Evolutionary conservation across 106 monocot genomes (phyloP).

Genomic region (Dioscorea alata): DNA sequence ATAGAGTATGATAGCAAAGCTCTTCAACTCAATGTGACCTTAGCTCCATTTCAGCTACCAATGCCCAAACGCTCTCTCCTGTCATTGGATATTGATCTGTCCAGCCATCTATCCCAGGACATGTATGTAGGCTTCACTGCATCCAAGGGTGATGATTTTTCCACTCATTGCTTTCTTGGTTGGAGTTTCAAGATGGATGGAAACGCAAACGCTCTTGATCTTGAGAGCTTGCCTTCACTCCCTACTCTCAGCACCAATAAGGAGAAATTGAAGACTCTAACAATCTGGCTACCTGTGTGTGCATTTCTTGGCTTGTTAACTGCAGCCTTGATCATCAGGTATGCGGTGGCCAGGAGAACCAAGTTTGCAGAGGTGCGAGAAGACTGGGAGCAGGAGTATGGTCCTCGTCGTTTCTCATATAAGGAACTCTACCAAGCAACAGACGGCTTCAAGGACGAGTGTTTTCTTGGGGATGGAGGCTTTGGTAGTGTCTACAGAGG

Average conservation of each 20-base stretch:
- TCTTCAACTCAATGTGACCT: slow-evolving; percentile 13
- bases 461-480: background rate
- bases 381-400: slow-evolving; percentile 6
- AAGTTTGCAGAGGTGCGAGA: slow-evolving; percentile 14
- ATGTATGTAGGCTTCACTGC: slow-evolving; percentile 31
- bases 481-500: slow-evolving; percentile 7
- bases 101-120: slow-evolving; percentile 3
- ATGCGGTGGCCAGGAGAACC: background rate
- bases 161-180: slow-evolving; percentile 16
- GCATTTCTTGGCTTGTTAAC: background rate
- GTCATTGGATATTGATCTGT: slow-evolving; percentile 12
- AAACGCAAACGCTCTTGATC: background rate
- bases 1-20: slow-evolving; percentile 14
- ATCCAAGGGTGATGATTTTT: background rate
- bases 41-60: slow-evolving; percentile 6
- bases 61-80: slow-evolving; percentile 20
- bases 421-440: background rate
- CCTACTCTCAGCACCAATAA: background rate
- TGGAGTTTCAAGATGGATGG: slow-evolving; percentile 24
- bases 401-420: slow-evolving; percentile 5
- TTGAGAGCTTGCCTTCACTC: background rate
- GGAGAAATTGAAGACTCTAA: slow-evolving; percentile 1
- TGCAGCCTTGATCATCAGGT: background rate
- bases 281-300: slow-evolving; percentile 1
- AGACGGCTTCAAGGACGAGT: slow-evolving; percentile 1